phyloP scores from a whole-genome alignment of 1,284 basidiomycete genomes.

The Acaromyces ingoldii region DNA sequence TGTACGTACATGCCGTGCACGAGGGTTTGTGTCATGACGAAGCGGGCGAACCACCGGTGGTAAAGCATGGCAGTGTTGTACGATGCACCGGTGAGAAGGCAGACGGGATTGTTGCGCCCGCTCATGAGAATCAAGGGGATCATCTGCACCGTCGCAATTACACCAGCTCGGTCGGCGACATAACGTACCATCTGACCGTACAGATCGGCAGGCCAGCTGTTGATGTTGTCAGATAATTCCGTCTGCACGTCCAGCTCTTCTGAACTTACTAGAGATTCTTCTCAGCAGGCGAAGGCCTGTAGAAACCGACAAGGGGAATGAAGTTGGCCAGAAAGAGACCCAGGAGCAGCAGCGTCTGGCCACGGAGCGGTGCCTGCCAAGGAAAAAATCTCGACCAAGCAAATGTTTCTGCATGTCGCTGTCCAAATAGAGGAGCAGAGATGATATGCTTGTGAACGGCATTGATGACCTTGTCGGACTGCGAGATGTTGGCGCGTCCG shows the following conservation, averaged over 20 bases:
- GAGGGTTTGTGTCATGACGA: slow-evolving; percentile 32
- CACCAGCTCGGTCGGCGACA: slow-evolving; percentile 40
- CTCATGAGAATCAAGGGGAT: slow-evolving; percentile 48
- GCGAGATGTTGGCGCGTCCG: no score
- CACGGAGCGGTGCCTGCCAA: slow-evolving; percentile 25
- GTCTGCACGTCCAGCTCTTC: no score
- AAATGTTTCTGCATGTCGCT: neutral
- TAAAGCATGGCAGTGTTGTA: slow-evolving; percentile 47
- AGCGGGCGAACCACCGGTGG: slow-evolving; percentile 49
- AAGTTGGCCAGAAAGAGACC: slow-evolving; percentile 22
- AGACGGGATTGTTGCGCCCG: slow-evolving; percentile 45
- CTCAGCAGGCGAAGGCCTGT: slow-evolving; percentile 11
- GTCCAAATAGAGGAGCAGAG: neutral
- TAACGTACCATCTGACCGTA: no score
- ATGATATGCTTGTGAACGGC: neutral
- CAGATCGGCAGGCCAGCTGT: no score
- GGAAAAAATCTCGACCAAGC: slow-evolving; percentile 13
- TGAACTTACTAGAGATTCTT: slow-evolving; percentile 9
- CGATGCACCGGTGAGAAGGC: slow-evolving; percentile 31
- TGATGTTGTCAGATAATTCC: no score
- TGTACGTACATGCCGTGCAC: slow-evolving; percentile 27
- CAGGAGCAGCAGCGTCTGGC: slow-evolving; percentile 20
- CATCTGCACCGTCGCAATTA: slow-evolving; percentile 34
- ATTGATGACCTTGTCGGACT: neutral
- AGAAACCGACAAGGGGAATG: slow-evolving; percentile 23